These are phyloP conservation scores for Vitis amurensis DNA, from an alignment of 164 flowering plant species.

Conservation along the genomic window DNA sequence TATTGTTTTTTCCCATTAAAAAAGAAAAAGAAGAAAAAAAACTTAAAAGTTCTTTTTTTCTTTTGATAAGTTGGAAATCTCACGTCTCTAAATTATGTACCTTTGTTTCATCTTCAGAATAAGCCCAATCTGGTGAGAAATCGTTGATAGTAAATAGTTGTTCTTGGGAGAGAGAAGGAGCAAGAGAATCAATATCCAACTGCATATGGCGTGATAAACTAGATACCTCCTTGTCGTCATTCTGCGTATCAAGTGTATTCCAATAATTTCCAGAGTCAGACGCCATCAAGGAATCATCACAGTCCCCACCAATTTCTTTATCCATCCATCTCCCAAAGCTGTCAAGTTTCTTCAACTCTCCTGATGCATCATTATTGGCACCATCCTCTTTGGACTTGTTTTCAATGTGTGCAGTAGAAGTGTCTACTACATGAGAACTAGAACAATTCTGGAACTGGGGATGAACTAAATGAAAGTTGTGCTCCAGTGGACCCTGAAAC, in stretches of 20 bases:
- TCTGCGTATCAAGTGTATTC: constrained; percentile 48
- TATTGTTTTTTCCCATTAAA: too few species aligned
- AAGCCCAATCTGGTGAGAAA: constrained; percentile 80
- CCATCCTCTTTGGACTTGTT: constrained; percentile 17
- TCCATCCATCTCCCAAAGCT: constrained; percentile 78
- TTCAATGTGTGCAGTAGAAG: constrained; percentile 19
- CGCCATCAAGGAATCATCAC: constrained; percentile 64
- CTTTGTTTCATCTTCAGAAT: constrained; percentile 55
- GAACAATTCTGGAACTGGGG: constrained; percentile 16
- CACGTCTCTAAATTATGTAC: constrained; percentile 20
- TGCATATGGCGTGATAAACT: constrained; percentile 60
- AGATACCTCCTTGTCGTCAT: constrained; percentile 55
- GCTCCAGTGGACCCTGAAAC: constrained; percentile 26
- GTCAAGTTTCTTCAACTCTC: constrained; percentile 58
- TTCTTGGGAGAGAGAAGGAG: constrained; percentile 72
- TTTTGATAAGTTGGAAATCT: too few species aligned
- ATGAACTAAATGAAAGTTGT: constrained; percentile 15
- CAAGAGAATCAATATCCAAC: constrained; percentile 49
- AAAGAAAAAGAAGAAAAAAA: too few species aligned
- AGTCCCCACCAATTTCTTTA: constrained; percentile 63
- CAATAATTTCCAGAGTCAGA: constrained; percentile 62
- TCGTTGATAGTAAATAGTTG: constrained; percentile 68
- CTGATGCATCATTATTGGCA: constrained; percentile 18
- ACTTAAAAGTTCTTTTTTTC: too few species aligned
- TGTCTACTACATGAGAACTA: constrained; percentile 11